These are phyloP conservation scores for Agapanthus africanus DNA, from an alignment of 106 monocot species.

Conservation along the genomic window DNA sequence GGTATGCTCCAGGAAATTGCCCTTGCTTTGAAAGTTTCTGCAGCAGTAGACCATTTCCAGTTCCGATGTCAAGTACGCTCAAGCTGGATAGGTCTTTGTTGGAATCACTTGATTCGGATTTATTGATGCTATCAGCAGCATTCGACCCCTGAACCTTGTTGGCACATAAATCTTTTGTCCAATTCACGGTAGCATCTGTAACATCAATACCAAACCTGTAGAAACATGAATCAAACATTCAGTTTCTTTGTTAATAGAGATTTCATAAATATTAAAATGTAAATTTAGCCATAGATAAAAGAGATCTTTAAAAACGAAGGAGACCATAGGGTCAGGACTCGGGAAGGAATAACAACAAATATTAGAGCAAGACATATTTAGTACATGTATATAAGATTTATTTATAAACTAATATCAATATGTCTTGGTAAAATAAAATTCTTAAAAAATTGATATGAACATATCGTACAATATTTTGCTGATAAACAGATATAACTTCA, in stretches of 20 bases:
- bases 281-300: not conserved
- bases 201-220: constrained; percentile 75
- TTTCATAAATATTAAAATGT: not conserved
- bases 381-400: not conserved
- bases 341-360: not conserved
- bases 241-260: not conserved
- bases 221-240: not conserved
- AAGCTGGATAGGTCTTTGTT: constrained; percentile 35
- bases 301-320: not conserved
- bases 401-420: no score
- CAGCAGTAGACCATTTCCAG: constrained; percentile 77
- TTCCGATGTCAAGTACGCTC: constrained; percentile 77
- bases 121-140: not conserved
- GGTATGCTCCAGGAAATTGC: constrained; percentile 15
- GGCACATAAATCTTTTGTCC: constrained; percentile 67
- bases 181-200: constrained; percentile 45
- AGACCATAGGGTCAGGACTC: not conserved
- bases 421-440: no score
- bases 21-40: constrained; percentile 86
- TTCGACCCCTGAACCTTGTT: constrained; percentile 79
- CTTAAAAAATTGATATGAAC: not conserved
- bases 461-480: not conserved
- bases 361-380: not conserved
- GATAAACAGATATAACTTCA: not conserved
- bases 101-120: constrained; percentile 26